Evolutionary conservation across 2,329 filamentous ascomycete genomes (phyloP), one percentile per base, ranked within the genome.

Genomic region (Exophiala phaeomuriformis): DNA sequence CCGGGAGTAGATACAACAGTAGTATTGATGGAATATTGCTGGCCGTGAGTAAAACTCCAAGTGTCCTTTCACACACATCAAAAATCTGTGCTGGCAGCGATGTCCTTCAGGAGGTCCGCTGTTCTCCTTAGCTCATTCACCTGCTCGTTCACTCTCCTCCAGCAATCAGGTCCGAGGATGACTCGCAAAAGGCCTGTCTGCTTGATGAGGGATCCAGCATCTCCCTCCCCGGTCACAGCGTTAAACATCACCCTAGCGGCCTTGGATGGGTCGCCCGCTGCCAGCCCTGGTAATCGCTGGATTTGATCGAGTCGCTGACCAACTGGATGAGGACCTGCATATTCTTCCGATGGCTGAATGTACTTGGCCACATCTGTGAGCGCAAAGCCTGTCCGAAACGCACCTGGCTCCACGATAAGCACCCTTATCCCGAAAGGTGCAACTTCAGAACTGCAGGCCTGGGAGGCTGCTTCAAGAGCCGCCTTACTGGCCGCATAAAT

Each of bases 311-410:
- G 48, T 9, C 55, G 47, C 27, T 19, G 32, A 8, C 10, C 50
- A 4, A 57, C 60, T 1, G 56, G 51, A 35, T 62, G 56, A 8
- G 51, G 42, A 2, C 44, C 49, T 29, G 41, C 36, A 37, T 57
- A 55, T 33, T 54, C 37, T 30, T 49, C 46, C 19, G 57, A 60
- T 2, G 55, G 51, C 8, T 30, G 7, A 5, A 52, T 51, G 10
- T 52, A 27, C 37, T 46, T 53, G 8, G 47, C 49, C 9, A 51
- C 55, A 33, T 31, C 51, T n/a, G 52, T 28, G 19, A 10, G 39
- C 9, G 49, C 51, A 60, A 79, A 73, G n/a, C 70, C 69, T 0
- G 76, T 79, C 51, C 73, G 65, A 61, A 77, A 77, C 1, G 67
- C 66, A 1, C 76, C 76, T 10, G 75, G 65, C n/a, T 69, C 64